Conservation (phyloP, 306 rosid genomes). For the Vigna trinervia region DNA sequence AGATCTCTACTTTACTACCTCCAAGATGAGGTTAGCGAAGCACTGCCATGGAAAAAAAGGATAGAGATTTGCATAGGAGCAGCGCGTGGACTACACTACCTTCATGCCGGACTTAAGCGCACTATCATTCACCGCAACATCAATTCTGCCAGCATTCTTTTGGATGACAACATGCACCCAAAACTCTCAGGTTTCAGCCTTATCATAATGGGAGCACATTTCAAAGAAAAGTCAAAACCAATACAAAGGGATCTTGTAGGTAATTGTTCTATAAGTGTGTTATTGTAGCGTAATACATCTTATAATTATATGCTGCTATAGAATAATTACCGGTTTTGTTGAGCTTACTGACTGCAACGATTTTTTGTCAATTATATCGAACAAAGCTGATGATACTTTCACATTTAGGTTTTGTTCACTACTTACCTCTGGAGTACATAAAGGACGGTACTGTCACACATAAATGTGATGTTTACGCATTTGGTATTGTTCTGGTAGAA, state of each 20-base stretch:
- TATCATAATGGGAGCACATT: background rate
- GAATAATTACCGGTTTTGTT: too few relatives aligned
- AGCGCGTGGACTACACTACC: too few relatives aligned
- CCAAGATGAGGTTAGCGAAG: background rate
- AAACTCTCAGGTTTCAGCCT: background rate
- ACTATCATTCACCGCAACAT: background rate
- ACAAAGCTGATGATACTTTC: background rate
- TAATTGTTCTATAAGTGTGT: background rate
- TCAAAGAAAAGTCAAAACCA: background rate
- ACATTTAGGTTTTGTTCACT: background rate
- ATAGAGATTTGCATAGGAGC: slow-evolving; percentile 1
- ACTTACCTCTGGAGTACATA: background rate
- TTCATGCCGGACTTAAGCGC: too few relatives aligned
- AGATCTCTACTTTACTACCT: background rate
- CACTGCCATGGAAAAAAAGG: slow-evolving; percentile 23
- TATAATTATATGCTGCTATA: background rate
- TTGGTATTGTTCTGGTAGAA: background rate
- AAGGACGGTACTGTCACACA: background rate
- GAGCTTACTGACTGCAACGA: background rate
- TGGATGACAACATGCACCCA: slow-evolving; percentile 17
- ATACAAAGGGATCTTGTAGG: background rate
- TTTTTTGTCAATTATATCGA: background rate
- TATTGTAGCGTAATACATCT: background rate
- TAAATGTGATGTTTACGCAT: slow-evolving; percentile 16
- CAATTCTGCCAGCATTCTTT: background rate